Conservation (phyloP, 495 filamentous ascomycete genomes). For the Bacidia rubella region DNA sequence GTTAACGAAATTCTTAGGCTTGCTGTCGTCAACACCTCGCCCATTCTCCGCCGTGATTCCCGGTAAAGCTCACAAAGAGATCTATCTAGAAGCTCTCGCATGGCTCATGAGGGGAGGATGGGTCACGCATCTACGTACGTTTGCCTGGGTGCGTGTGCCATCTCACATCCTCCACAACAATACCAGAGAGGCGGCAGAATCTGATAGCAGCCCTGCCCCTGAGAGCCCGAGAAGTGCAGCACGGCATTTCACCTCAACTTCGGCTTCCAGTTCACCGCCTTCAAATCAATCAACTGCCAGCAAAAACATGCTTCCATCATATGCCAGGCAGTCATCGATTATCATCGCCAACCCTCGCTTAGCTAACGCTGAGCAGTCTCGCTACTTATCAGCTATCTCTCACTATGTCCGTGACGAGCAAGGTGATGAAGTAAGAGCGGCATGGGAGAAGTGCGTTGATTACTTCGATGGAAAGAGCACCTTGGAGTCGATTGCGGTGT, state of each 20-base stretch:
- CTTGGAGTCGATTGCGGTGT: constrained; percentile 70
- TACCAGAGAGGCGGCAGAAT: neutral
- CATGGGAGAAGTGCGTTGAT: constrained; percentile 39
- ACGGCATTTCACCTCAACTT: no score
- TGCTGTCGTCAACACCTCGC: constrained; percentile 61
- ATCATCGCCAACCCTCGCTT: constrained; percentile 41
- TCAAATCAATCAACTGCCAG: neutral
- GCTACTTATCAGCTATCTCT: constrained; percentile 61
- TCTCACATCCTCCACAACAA: constrained; percentile 23
- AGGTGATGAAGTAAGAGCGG: constrained; percentile 17
- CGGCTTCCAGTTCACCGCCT: neutral
- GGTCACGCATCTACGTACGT: constrained; percentile 82
- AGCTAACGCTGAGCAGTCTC: constrained; percentile 47
- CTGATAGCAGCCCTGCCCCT: neutral
- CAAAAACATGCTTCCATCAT: constrained; percentile 9
- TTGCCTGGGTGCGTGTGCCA: constrained; percentile 59
- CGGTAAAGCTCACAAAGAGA: constrained; percentile 71
- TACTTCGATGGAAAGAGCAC: constrained; percentile 84
- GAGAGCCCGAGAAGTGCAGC: constrained; percentile 30
- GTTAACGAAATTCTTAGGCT: constrained; percentile 70
- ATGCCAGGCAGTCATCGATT: constrained; percentile 15
- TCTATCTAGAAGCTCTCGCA: constrained; percentile 78
- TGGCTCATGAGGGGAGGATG: constrained; percentile 87
- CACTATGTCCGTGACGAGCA: constrained; percentile 34
- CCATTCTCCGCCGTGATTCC: constrained; percentile 73